Evolutionary conservation across 805 yeast species (phyloP).

Genomic region (Saccharomycopsis microspora): DNA sequence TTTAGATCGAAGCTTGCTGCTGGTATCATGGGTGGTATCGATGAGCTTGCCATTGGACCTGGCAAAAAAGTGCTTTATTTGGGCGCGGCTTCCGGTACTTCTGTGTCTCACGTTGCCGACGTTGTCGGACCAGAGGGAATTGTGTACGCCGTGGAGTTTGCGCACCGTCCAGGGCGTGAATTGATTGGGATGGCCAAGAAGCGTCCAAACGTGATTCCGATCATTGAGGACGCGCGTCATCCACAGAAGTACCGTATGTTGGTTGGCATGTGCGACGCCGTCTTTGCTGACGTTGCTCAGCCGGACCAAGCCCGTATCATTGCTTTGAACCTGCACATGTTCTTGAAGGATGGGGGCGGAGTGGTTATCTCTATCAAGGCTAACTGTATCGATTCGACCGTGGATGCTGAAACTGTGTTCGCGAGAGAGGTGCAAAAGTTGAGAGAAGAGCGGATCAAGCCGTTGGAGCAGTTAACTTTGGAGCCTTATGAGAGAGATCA

Average conservation of each 20-base stretch:
- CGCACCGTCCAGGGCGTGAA: conserved; percentile 99
- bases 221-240: conserved; percentile 99
- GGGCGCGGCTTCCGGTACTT: conserved; percentile 99
- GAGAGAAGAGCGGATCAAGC: conserved; percentile 98
- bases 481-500: conserved; percentile 99
- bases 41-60: conserved; percentile 93
- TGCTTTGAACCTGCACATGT: conserved; percentile 95
- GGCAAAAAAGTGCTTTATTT: conserved; percentile 95
- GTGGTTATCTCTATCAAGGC: conserved; percentile 98
- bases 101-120: conserved; percentile 97
- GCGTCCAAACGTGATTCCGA: conserved; percentile 98
- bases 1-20: conserved; percentile 99
- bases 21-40: conserved; percentile 99
- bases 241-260: conserved; percentile 99
- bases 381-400: conserved; percentile 99
- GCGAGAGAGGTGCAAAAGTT: conserved; percentile 99
- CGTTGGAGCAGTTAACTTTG: conserved; percentile 94
- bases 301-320: conserved; percentile 99
- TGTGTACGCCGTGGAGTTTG: conserved; percentile 98
- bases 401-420: conserved; percentile 97
- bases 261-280: conserved; percentile 97
- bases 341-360: conserved; percentile 97
- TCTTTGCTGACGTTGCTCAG: conserved; percentile 99
- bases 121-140: conserved; percentile 98
- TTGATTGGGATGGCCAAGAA: conserved; percentile 98